Base-by-base conservation (phyloP, 129 eudicot species). In the Helichrysum umbraculigerum region DNA sequence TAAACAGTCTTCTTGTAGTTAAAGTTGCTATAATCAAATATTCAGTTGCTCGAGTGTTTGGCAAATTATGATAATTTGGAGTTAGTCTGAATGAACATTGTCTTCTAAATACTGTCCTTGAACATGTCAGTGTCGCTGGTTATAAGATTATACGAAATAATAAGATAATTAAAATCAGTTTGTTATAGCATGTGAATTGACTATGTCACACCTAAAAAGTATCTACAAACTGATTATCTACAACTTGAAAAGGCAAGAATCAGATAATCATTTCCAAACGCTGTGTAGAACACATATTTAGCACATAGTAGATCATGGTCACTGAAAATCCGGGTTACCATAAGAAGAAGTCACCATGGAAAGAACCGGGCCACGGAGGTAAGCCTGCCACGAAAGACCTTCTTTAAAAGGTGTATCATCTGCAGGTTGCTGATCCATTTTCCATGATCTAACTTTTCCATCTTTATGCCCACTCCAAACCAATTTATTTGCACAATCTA, bases 381-480 rank as follows among this genome's bases (percentile, higher is more conserved):
- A 89, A 59, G 95, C 99, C 78, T 95, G 97, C 93, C 96, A 95
- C 0, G 92, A 83, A 20, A 95, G 87, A 3, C 97, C 88, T 83
- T 95, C 99, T 78, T 83, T 86, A 66, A 95, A 87, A 33, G 86
- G 77, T 6, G 66, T 19, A 35, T 86, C 96, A 68, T 81, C 89
- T 10, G 72, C 35, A 17, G 80, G 41, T 44, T 84, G 42, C 75
- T 83, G 96, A 70, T 91, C 97, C 94, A 86, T 95, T 74, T 71
- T 89, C 99, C 99, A 95, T 0, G 97, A 87, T 79, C 96, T 82
- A 75, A 95, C 80, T 65, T 86, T 95, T 6, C 99, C 99, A 82
- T 95, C 99, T 75, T 95, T 95, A 39, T 95, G 99, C 9, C 99
- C 99, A 70, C 94, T 91, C 99, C 97, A 91, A 22, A 95, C 91